Base-by-base conservation (phyloP, 495 filamentous ascomycete genomes). In the Chaetomium tenue region DNA sequence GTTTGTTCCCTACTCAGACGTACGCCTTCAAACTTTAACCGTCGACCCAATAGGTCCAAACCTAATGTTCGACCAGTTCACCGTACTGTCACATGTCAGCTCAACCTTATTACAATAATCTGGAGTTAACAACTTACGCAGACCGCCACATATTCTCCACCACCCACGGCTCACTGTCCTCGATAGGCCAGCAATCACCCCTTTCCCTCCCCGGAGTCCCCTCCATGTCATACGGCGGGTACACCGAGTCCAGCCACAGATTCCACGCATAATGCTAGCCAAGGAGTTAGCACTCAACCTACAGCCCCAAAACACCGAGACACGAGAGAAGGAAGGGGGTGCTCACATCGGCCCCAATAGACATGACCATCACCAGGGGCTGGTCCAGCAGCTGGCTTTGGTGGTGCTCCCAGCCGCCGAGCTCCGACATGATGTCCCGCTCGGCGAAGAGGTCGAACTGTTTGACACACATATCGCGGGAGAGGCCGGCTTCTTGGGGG, bases 241-340 rank as follows among this genome's bases (percentile, higher is more conserved):
- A 90, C 72, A 73, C 79, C 69, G 85, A 85, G 78, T 92, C 89
- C 64, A 93, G 85, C 90, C 90, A 92, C 61, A 87, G 33, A 23
- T 66, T 70, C 52, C 66, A 58, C 3, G 60, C 13, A 39, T 58
- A 37, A 30, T 37, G 33, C 52, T 54, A 12, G 61, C 9, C 16
- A 18, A 47, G 2, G 20, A 40, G 33, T 26, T 8, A 56, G 51
- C 22, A 15, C 4, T 42, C 46, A 8, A 7, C 16, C 2, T 28
- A 7, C 15, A 25, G 6, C 22, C 22, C 1, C 12, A 28, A 18
- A 0, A 0, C 4, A 4, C 23, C 23, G 3, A 26, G 48, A 20
- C 22, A n/a, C 30, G 16, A 22, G 15, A 72, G 81, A 76, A 63
- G 79, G 75, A 77, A 88, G 81, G 26, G 57, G 20, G 40, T 15